Percentiles rank a stretch among this genome's conserved stretches.
phyloP scores from a whole-genome alignment of 1,284 basidiomycete species.

The Ustilago sp. region DNA sequence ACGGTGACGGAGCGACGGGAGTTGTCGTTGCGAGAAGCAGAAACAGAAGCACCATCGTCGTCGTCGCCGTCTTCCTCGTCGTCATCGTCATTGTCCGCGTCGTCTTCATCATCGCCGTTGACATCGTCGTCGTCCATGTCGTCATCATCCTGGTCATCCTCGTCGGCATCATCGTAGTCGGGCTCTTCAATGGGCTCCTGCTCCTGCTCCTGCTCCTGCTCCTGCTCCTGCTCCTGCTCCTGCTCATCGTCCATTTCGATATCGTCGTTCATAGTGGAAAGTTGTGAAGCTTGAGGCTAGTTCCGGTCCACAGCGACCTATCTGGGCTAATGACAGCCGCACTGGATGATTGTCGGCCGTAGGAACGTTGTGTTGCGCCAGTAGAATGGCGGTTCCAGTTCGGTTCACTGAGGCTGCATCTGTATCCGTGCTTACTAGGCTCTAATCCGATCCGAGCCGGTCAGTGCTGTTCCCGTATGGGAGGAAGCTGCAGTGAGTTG shows the following conservation, averaged over 20 bases:
- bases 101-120: conserved; percentile 30
- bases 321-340: not conserved
- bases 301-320: not conserved
- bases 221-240: conserved; percentile 46
- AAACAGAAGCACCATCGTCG: conserved; percentile 23
- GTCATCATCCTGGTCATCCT: conserved; percentile 35
- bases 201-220: conserved; percentile 41
- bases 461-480: not conserved
- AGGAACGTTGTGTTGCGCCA: not conserved
- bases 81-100: conserved; percentile 21
- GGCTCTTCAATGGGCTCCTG: conserved; percentile 32
- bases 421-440: not conserved
- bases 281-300: not conserved
- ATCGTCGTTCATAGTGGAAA: conserved; percentile 46
- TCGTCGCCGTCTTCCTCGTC: conserved; percentile 33
- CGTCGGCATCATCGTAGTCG: conserved; percentile 35
- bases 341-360: not conserved
- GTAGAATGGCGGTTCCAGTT: not conserved
- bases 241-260: conserved; percentile 54
- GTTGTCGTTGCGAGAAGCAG: conserved; percentile 20
- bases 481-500: not conserved
- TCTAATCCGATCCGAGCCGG: not conserved
- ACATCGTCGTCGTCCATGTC: conserved; percentile 21
- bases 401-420: not conserved
- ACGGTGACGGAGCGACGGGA: conserved; percentile 8